Evolutionary conservation across 495 filamentous ascomycete genomes (phyloP).

Genomic region (Entonaema liquescens): DNA sequence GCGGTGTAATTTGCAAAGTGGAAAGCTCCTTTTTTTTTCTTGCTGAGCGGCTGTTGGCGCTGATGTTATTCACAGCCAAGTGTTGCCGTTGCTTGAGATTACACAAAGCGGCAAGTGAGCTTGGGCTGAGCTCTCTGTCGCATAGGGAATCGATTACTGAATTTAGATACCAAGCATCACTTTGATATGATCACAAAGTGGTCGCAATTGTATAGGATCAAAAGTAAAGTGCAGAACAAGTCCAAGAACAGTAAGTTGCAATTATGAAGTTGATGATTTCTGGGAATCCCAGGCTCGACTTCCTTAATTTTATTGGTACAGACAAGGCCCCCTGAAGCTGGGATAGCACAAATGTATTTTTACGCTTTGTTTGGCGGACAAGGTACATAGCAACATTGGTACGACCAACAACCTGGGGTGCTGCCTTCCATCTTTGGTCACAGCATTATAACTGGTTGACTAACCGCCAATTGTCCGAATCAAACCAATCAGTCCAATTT

Average conservation of each 20-base stretch:
- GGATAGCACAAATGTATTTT: conserved; percentile 13
- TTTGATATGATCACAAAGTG: background rate
- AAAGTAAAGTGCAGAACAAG: background rate
- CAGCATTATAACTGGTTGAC: conserved; percentile 33
- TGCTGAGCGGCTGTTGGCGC: conserved; percentile 10
- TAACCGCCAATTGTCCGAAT: conserved; percentile 39
- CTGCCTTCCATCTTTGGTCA: conserved; percentile 31
- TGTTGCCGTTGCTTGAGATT: conserved; percentile 21
- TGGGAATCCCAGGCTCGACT: conserved; percentile 31
- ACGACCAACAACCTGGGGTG: conserved; percentile 13
- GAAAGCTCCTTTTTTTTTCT: conserved; percentile 16
- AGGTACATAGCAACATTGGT: conserved; percentile 17
- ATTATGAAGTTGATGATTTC: conserved; percentile 35
- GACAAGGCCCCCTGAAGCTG: conserved; percentile 27
- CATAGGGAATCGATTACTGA: conserved; percentile 21
- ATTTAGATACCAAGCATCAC: conserved; percentile 10
- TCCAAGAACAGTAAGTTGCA: conserved; percentile 12
- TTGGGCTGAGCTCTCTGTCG: conserved; percentile 23
- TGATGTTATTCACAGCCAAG: conserved; percentile 21
- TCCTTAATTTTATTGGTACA: conserved; percentile 37
- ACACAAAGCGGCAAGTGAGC: conserved; percentile 7
- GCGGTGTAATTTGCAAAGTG: conserved; percentile 43
- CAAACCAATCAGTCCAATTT: background rate
- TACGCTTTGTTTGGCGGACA: conserved; percentile 27
- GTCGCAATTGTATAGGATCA: conserved; percentile 13